Evolutionary conservation across 2,329 filamentous ascomycete genomes (phyloP).

Genomic region (Acephala macrosclerotiorum): DNA sequence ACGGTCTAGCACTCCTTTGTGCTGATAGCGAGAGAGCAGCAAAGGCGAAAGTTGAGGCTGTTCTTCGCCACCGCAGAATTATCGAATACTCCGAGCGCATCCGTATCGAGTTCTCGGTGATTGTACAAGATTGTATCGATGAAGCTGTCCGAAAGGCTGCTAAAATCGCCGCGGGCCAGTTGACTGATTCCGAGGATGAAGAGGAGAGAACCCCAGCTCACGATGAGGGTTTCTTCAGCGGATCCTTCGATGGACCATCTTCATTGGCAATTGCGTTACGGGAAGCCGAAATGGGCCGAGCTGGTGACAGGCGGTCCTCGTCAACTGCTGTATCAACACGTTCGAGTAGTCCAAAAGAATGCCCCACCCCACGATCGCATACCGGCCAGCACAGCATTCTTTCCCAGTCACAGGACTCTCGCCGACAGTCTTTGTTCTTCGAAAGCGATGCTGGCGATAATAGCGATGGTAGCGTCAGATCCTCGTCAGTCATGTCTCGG

Average conservation of each 20-base stretch:
- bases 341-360: slow-evolving; percentile 90
- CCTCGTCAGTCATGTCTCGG: slow-evolving; percentile 76
- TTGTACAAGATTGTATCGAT: slow-evolving; percentile 95
- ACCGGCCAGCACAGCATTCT: slow-evolving; percentile 65
- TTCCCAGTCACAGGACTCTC: slow-evolving; percentile 66
- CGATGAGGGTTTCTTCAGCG: slow-evolving; percentile 60
- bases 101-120: slow-evolving; percentile 87
- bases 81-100: slow-evolving; percentile 97
- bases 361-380: slow-evolving; percentile 88
- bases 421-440: slow-evolving; percentile 78
- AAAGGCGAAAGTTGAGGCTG: slow-evolving; percentile 89
- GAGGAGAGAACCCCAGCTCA: slow-evolving; percentile 52
- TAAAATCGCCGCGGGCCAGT: slow-evolving; percentile 82
- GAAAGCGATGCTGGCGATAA: slow-evolving; percentile 80
- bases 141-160: slow-evolving; percentile 90
- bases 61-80: slow-evolving; percentile 89
- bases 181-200: slow-evolving; percentile 73
- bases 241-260: slow-evolving; percentile 65
- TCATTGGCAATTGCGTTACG: slow-evolving; percentile 62
- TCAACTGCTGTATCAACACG: slow-evolving; percentile 72
- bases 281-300: slow-evolving; percentile 38
- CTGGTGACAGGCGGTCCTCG: slow-evolving; percentile 54
- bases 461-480: slow-evolving; percentile 88
- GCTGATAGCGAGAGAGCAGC: slow-evolving; percentile 87
- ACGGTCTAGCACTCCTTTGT: slow-evolving; percentile 86